phyloP scores from a whole-genome alignment of 805 yeast species.

The Candida bentonensis region DNA sequence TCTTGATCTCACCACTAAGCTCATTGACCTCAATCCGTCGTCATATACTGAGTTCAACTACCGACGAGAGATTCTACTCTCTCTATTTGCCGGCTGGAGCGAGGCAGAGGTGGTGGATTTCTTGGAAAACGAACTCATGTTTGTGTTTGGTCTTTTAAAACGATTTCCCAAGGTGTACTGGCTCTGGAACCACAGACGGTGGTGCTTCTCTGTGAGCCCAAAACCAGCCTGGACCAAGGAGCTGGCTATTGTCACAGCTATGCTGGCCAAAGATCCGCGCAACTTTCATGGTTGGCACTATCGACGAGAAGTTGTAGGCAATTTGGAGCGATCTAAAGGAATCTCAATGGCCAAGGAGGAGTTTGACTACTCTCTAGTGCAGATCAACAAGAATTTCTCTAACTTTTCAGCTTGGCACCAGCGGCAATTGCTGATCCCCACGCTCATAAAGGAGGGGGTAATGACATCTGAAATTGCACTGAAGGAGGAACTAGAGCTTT shows the following conservation, averaged over 20 bases:
- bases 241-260: constrained; percentile 49
- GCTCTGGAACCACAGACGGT: constrained; percentile 88
- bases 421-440: constrained; percentile 54
- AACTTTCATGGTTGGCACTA: constrained; percentile 96
- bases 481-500: constrained; percentile 44
- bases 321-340: constrained; percentile 18
- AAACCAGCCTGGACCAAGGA: constrained; percentile 57
- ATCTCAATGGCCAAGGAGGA: constrained; percentile 33
- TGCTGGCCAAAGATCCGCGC: constrained; percentile 61
- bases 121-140: constrained; percentile 44
- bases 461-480: constrained; percentile 20
- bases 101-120: constrained; percentile 18
- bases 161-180: constrained; percentile 82
- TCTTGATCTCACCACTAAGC: constrained; percentile 38
- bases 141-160: constrained; percentile 44
- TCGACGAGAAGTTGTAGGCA: constrained; percentile 51
- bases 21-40: constrained; percentile 67
- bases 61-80: constrained; percentile 52
- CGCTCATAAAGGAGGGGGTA: constrained; percentile 25
- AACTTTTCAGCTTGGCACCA: constrained; percentile 96
- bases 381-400: constrained; percentile 72
- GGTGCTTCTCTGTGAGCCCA: constrained; percentile 50
- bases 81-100: constrained; percentile 8
- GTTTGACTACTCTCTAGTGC: constrained; percentile 60
- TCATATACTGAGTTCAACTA: constrained; percentile 83